Percentiles rank a stretch among this genome's conserved stretches.
Evolutionary conservation across 2,329 filamentous ascomycete genomes (phyloP).

Genomic region (Curvularia hawaiiensis): DNA sequence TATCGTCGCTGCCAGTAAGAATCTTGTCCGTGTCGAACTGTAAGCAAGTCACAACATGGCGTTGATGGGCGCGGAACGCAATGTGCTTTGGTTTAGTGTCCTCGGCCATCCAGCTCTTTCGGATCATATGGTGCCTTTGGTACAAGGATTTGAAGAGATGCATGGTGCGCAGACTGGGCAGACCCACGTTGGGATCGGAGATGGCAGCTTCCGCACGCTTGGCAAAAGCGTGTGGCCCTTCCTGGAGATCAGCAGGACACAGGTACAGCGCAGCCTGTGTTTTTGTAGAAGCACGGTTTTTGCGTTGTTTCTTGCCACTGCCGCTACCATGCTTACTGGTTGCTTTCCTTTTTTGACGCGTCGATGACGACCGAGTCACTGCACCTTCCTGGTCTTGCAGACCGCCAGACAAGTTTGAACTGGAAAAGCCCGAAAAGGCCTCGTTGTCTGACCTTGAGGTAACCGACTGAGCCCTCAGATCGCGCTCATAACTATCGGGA

Average conservation of each 20-base stretch:
- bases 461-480: slow-evolving; percentile 67
- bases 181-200: slow-evolving; percentile 78
- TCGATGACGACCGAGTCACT: slow-evolving; percentile 37
- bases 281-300: slow-evolving; percentile 54
- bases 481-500: slow-evolving; percentile 75
- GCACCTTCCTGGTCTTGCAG: slow-evolving; percentile 36
- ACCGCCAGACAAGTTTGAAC: slow-evolving; percentile 20
- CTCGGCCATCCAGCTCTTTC: slow-evolving; percentile 85
- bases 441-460: slow-evolving; percentile 49
- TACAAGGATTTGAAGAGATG: slow-evolving; percentile 98
- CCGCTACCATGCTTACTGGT: slow-evolving; percentile 45
- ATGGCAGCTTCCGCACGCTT: slow-evolving; percentile 82
- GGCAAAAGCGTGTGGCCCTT: slow-evolving; percentile 86
- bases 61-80: slow-evolving; percentile 93
- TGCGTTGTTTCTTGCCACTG: slow-evolving; percentile 61
- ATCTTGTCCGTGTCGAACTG: slow-evolving; percentile 99
- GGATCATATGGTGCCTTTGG: slow-evolving; percentile 87
- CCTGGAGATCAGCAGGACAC: slow-evolving; percentile 60
- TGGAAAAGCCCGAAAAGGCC: slow-evolving; percentile 29
- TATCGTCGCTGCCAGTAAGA: slow-evolving; percentile 95
- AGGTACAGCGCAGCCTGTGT: slow-evolving; percentile 53
- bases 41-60: slow-evolving; percentile 95
- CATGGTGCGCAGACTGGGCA: slow-evolving; percentile 78
- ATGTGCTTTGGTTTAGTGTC: slow-evolving; percentile 87
- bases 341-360: slow-evolving; percentile 48